Evolutionary conservation across 2,329 filamentous ascomycete species (phyloP).

Genomic region (Neurospora sp.): DNA sequence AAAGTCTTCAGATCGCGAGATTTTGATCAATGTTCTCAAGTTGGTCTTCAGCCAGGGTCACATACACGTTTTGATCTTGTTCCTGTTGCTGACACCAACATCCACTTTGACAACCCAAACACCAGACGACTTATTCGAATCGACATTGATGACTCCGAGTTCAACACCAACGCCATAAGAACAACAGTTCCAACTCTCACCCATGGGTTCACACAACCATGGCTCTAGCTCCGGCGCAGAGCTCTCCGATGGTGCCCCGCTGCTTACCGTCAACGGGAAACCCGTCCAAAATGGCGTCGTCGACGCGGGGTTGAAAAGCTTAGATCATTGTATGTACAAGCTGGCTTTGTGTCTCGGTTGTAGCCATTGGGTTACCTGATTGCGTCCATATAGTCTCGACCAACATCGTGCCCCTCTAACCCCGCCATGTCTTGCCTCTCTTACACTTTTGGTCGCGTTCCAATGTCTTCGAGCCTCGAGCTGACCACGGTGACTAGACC

Average conservation of each 20-base stretch:
- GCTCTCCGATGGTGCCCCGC: conserved; percentile 24
- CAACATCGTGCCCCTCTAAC: not conserved
- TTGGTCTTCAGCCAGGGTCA: not conserved
- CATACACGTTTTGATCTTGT: not conserved
- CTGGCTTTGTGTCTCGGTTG: not conserved
- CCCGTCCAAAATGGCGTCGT: conserved; percentile 25
- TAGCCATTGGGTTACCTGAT: not conserved
- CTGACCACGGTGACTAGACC: conserved; percentile 46
- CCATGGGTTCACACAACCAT: conserved; percentile 16
- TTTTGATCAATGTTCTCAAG: not conserved
- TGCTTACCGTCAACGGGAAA: conserved; percentile 9
- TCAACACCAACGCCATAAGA: not conserved
- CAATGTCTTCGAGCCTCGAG: not conserved
- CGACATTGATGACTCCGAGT: not conserved
- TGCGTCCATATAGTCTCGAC: not conserved
- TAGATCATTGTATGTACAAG: conserved; percentile 61
- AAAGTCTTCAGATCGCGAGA: not conserved
- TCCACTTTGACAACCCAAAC: not conserved
- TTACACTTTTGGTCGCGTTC: conserved; percentile 1
- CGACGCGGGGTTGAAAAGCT: conserved; percentile 70
- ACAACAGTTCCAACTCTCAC: conserved; percentile 7
- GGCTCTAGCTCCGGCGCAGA: conserved; percentile 23
- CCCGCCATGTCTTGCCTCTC: not conserved
- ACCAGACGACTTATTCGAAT: not conserved
- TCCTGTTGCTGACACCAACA: not conserved